Percentiles rank a stretch among this genome's conserved stretches.
Conservation (phyloP, 78 protist species). For the Polysphondylium violaceum region DNA sequence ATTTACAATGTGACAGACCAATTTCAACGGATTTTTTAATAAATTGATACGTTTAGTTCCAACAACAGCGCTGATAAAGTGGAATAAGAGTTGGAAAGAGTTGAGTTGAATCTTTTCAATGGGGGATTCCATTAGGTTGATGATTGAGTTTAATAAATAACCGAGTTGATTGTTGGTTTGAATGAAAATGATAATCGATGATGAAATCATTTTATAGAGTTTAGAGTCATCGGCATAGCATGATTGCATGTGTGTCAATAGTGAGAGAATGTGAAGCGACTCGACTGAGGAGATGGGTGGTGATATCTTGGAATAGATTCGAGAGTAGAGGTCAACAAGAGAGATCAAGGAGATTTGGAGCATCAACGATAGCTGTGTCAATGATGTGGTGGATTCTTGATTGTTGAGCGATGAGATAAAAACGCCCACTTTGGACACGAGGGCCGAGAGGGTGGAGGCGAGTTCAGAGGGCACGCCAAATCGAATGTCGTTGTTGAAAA, state of each 20-base stretch:
- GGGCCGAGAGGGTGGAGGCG: background rate
- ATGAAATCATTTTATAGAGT: conserved; percentile 1
- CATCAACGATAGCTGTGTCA: background rate
- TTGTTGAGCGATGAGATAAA: no score
- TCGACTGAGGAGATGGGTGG: background rate
- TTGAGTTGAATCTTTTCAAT: background rate
- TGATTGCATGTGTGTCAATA: background rate
- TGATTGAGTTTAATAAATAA: conserved; percentile 9
- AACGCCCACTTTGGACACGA: no score
- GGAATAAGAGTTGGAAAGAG: background rate
- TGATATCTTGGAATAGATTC: conserved; percentile 8
- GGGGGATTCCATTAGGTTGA: background rate
- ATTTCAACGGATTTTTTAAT: conserved; percentile 12
- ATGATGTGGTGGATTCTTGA: no score
- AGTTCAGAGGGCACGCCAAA: background rate
- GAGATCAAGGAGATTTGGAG: conserved; percentile 31
- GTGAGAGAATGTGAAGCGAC: conserved; percentile 3
- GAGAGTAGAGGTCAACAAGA: conserved; percentile 2
- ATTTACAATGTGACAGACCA: background rate
- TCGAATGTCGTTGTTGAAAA: background rate
- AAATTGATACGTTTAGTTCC: conserved; percentile 33
- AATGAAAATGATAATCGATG: background rate
- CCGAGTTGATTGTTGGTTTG: conserved; percentile 14
- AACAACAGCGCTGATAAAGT: background rate
- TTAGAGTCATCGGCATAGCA: conserved; percentile 6